Evolutionary conservation across 2,329 filamentous ascomycete species (phyloP).

Genomic region (Teratosphaeria nubilosa): DNA sequence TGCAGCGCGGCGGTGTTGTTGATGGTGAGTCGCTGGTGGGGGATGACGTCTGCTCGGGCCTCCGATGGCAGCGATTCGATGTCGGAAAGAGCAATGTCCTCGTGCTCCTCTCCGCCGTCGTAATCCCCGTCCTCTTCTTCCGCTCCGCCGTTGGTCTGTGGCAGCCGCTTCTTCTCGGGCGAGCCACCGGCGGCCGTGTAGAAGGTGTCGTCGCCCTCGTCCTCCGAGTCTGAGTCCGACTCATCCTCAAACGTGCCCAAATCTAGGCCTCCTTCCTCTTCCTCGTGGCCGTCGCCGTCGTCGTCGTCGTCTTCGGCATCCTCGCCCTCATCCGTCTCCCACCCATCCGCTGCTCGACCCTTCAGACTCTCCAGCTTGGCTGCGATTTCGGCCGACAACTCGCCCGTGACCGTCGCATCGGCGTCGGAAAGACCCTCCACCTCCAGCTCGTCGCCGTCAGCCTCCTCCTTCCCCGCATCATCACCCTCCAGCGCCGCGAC

Average conservation of each 20-base stretch:
- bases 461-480: slow-evolving; percentile 18
- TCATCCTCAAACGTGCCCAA: slow-evolving; percentile 26
- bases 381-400: slow-evolving; percentile 11
- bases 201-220: slow-evolving; percentile 20
- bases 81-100: slow-evolving; percentile 83
- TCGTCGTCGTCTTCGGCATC: slow-evolving; percentile 9
- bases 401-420: slow-evolving; percentile 4
- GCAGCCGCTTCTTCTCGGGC: slow-evolving; percentile 1
- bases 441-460: slow-evolving; percentile 12
- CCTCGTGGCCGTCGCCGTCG: slow-evolving; percentile 32
- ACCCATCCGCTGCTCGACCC: slow-evolving; percentile 17
- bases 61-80: slow-evolving; percentile 68
- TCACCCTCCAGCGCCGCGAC: slow-evolving; percentile 18
- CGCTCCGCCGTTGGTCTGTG: slow-evolving; percentile 16
- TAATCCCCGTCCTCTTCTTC: slow-evolving; percentile 37
- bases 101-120: slow-evolving; percentile 59
- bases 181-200: slow-evolving; percentile 10
- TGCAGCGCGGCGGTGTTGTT: slow-evolving; percentile 89
- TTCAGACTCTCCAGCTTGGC: slow-evolving; percentile 21
- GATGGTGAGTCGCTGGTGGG: slow-evolving; percentile 87
- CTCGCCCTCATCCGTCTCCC: slow-evolving; percentile 22
- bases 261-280: slow-evolving; percentile 31
- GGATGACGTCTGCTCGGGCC: slow-evolving; percentile 76
- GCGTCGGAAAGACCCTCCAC: slow-evolving; percentile 7
- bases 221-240: slow-evolving; percentile 26